These are phyloP conservation scores for Rubus parviflorus DNA, from an alignment of 306 rosid genomes.

Conservation along the genomic window DNA sequence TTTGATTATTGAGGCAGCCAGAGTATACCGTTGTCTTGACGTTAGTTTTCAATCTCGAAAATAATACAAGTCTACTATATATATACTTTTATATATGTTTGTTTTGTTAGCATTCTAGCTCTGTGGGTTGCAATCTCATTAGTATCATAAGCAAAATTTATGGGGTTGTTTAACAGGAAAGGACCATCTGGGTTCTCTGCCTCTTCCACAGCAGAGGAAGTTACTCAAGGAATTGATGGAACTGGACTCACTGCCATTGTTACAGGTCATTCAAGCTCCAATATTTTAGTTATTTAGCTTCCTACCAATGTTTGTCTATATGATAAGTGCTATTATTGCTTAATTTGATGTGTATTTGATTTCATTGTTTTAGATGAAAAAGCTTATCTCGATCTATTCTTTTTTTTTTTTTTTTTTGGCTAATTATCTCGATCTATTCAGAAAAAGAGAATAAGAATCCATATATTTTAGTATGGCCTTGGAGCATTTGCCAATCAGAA, in stretches of 20 bases:
- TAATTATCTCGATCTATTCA: background rate
- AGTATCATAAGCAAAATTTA: background rate
- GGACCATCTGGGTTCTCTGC: constrained; percentile 20
- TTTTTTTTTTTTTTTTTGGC: too few species aligned
- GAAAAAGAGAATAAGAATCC: background rate
- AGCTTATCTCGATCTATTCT: background rate
- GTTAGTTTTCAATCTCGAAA: background rate
- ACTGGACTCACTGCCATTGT: constrained; percentile 11
- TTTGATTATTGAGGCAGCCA: background rate
- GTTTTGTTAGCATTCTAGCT: background rate
- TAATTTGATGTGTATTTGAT: background rate
- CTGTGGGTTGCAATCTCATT: background rate
- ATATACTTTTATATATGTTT: background rate
- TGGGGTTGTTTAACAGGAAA: constrained; percentile 1
- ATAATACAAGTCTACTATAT: background rate
- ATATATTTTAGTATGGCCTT: too few species aligned
- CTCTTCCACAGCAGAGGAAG: constrained; percentile 17
- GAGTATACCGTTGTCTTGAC: background rate
- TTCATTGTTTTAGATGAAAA: background rate
- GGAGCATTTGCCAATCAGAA: too few species aligned
- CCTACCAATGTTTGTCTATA: too few species aligned
- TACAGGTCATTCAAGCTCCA: background rate
- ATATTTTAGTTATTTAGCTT: background rate
- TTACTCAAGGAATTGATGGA: constrained; percentile 4
- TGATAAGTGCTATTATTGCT: background rate